These are phyloP conservation scores for Dactylellina drechsleri DNA, from an alignment of 2,329 filamentous ascomycete species.

Conservation along the genomic window DNA sequence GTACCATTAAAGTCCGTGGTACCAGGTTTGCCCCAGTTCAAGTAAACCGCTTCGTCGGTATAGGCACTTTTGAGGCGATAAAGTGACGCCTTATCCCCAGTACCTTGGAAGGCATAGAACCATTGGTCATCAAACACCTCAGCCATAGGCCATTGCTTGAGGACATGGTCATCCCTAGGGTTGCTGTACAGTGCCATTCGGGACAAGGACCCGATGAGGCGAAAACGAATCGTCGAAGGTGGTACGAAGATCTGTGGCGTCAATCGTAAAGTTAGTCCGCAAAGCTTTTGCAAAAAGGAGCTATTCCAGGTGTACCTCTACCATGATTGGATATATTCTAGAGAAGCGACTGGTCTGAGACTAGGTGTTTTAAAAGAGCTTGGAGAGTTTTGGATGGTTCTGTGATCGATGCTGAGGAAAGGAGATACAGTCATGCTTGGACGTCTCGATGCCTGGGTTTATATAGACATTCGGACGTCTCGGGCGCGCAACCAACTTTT, in stretches of 20 bases:
- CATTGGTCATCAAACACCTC: background rate
- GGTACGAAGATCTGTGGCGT: conserved; percentile 2
- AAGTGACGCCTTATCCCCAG: background rate
- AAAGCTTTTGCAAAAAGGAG: no score
- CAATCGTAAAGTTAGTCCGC: no score
- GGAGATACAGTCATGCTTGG: no score
- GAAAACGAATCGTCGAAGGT: background rate
- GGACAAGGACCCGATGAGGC: conserved; percentile 4
- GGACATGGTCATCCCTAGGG: background rate
- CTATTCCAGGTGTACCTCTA: no score
- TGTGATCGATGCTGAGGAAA: no score
- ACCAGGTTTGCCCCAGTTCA: conserved; percentile 2
- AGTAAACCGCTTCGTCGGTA: conserved; percentile 1
- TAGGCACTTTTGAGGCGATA: conserved; percentile 3
- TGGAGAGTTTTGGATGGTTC: no score
- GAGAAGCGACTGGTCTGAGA: no score
- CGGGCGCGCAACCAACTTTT: no score
- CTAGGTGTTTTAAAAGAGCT: no score
- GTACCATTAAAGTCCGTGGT: background rate
- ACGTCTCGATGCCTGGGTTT: no score
- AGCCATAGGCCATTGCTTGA: background rate
- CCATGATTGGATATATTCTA: no score
- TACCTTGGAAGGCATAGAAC: background rate
- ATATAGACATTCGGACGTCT: no score
- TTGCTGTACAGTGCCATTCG: background rate